Evolutionary conservation across 192 early-diverging fungal genomes (phyloP), one percentile per base, ranked within the genome.

Genomic region (Backusella macrospora): DNA sequence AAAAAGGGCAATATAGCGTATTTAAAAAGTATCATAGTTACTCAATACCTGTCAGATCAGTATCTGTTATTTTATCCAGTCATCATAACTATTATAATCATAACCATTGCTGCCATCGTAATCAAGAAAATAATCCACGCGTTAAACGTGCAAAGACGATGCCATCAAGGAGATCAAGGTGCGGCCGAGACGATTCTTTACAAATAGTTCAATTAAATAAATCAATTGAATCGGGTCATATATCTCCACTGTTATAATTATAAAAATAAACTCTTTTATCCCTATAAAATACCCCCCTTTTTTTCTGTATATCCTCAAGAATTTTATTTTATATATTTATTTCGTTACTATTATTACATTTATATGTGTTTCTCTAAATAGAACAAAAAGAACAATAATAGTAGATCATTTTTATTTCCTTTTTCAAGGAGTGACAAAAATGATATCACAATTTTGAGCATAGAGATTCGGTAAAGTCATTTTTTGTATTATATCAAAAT

Each of bases 111-210:
- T 6, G 8, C 14, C 34, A 65, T 45, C 26, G n/a, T 6, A 2
- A 46, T 49, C 5, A 29, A 4, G 12, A n/a, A 21, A 21, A 47
- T 15, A n/a, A n/a, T 0, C 15, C 38, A 14, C 38, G 7, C 37
- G 37, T 72, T 8, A 62, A 68, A 26, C 52, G 70, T 64, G 43
- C 59, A 18, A 71, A 71, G 18, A 78, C 73, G 5, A 52, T 77
- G 29, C 73, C 73, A 42, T 65, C 73, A 40, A 46, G 71, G 40
- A 43, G 65, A 43, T 66, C 65, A 66, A 66, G 40, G 18, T 38
- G 12, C 9, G 38, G n/a, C 6, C 16, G 16, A 15, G 4, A 23
- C 40, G 65, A 66, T 10, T 18, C 65, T 42, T 66, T 66, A 66
- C 39, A 66, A 42, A 43, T 66, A 23, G 39, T 43, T 66, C 65